phyloP scores from a whole-genome alignment of 306 rosid species.

The Quercus aquifolioides region DNA sequence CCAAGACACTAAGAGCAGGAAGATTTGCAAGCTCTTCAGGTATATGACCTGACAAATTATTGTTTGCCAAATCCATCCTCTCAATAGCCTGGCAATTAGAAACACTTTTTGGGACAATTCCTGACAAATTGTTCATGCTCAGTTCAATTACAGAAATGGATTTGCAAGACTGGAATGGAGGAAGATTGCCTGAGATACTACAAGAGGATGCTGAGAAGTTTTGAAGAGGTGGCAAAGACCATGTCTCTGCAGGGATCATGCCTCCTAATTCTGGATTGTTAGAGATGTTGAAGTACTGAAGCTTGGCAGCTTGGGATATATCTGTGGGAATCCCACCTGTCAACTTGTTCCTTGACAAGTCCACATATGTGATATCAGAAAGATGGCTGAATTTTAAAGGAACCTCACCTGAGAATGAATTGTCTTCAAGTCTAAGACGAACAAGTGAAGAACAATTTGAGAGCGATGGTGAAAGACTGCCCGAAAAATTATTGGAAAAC shows the following conservation, averaged over 20 bases:
- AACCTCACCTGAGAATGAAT: constrained; percentile 64
- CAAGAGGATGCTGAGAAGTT: constrained; percentile 82
- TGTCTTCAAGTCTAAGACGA: constrained; percentile 87
- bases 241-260: constrained; percentile 47
- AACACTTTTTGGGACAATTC: constrained; percentile 52
- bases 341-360: constrained; percentile 66
- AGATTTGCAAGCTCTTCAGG: constrained; percentile 72
- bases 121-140: constrained; percentile 54
- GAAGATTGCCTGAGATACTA: constrained; percentile 56
- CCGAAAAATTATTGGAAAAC: constrained; percentile 76
- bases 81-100: constrained; percentile 59
- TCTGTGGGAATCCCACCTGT: constrained; percentile 78
- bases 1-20: constrained; percentile 54
- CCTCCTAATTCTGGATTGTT: constrained; percentile 59
- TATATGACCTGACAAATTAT: constrained; percentile 66
- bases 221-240: constrained; percentile 62
- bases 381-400: constrained; percentile 56
- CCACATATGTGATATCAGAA: constrained; percentile 62
- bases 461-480: constrained; percentile 54
- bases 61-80: constrained; percentile 49
- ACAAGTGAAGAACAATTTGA: constrained; percentile 80
- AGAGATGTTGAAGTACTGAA: constrained; percentile 73
- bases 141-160: constrained; percentile 58
- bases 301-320: constrained; percentile 54
- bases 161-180: constrained; percentile 60